Evolutionary conservation across 768 basidiomycete species (phyloP).

Genomic region (Tricholoma sp.): DNA sequence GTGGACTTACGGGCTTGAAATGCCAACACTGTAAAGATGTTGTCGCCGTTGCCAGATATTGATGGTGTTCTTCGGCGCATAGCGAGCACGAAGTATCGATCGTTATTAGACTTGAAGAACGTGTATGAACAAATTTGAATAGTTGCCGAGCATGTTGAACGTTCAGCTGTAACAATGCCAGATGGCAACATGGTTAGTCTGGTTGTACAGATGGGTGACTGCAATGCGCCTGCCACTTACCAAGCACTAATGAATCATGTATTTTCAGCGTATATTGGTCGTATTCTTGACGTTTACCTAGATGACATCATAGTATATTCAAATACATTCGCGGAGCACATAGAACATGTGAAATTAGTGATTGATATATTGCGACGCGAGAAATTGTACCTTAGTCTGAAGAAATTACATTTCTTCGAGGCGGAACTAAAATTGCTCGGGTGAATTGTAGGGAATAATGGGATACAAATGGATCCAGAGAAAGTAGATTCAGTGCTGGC

Average conservation of each 20-base stretch:
- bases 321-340: slow-evolving; percentile 27
- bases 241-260: background rate
- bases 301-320: slow-evolving; percentile 40
- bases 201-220: no score
- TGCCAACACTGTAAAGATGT: no score
- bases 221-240: no score
- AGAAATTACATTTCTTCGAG: slow-evolving; percentile 19
- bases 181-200: no score
- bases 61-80: no score
- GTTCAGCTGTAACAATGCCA: no score
- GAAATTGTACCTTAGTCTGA: slow-evolving; percentile 22
- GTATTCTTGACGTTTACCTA: slow-evolving; percentile 24
- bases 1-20: slow-evolving; percentile 15
- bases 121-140: slow-evolving; percentile 9
- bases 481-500: slow-evolving; percentile 30
- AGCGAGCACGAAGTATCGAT: no score
- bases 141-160: slow-evolving; percentile 35
- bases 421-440: slow-evolving; percentile 21
- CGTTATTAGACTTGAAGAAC: background rate
- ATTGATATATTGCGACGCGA: slow-evolving; percentile 21
- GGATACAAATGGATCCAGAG: slow-evolving; percentile 34
- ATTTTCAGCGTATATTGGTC: slow-evolving; percentile 23
- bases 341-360: slow-evolving; percentile 19
- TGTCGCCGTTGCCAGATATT: no score
- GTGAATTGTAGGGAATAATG: slow-evolving; percentile 24